Evolutionary conservation across 495 filamentous ascomycete genomes (phyloP).

Genomic region (Neurospora sp.): DNA sequence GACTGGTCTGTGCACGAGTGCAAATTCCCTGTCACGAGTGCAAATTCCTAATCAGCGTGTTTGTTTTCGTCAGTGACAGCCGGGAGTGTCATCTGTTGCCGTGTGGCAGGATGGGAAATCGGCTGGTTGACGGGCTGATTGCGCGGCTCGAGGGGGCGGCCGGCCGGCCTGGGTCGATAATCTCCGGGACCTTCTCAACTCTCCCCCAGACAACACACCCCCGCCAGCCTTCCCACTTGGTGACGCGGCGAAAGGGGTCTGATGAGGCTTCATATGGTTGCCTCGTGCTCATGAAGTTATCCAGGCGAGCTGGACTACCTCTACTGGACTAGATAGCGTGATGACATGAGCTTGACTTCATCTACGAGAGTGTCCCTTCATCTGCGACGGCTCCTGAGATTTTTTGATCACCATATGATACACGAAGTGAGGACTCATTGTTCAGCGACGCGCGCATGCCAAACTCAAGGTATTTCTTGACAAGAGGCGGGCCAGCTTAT

Average conservation of each 20-base stretch:
- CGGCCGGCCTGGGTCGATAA: background rate
- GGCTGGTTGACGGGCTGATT: background rate
- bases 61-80: background rate
- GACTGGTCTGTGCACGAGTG: constrained; percentile 6
- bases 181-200: background rate
- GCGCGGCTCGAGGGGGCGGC: background rate
- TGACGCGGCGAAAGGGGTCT: background rate
- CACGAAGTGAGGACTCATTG: background rate
- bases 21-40: background rate
- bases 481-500: background rate
- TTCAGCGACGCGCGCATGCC: background rate
- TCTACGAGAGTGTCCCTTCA: background rate
- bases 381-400: background rate
- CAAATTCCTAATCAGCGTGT: background rate
- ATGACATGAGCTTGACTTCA: background rate
- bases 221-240: background rate
- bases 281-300: background rate
- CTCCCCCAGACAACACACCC: background rate
- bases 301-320: background rate
- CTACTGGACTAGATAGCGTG: background rate
- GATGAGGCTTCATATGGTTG: background rate
- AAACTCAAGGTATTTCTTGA: background rate
- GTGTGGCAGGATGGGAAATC: background rate
- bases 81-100: background rate
- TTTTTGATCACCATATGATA: background rate